Evolutionary conservation across 139 green algal genomes (phyloP), one percentile per base, ranked within the genome.

Genomic region (Coccomyxa sp.): DNA sequence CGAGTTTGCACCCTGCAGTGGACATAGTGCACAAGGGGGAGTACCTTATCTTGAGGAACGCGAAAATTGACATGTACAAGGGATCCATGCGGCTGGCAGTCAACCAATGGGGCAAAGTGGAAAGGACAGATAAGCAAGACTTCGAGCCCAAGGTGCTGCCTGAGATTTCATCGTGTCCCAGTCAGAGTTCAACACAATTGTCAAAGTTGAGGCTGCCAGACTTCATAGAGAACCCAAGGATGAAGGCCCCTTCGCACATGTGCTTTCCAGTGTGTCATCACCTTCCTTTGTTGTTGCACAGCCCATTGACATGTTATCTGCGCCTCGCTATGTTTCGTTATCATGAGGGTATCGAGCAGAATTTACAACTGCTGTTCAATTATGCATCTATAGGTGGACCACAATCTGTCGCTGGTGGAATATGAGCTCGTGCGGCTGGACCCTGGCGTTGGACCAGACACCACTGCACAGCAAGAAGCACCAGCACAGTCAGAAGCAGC

Each of bases 41-140:
- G 0, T 95, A 90, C 67, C 30, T 98, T 9, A 91, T 83, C 0
- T 86, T 98, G 63, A 85, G 87, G 51, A 95, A 96, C 83, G 95
- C 96, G 17, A 96, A 96, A 83, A 90, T 98, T 15, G 95, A 98
- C 79, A 98, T 98, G 92, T 97, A 91, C 81, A 91, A 90, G 17
- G 93, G 94, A 13, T 95, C 90, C 25, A 97, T 98, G 95, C 90
- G 96, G 17, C 85, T 98, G 27, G 90, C 84, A 14, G 92, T 98
- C 15, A 90, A 96, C 80, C 86, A 95, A 84, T 91, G 81, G 75
- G 94, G 95, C 28, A 90, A 90, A 32, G 85, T 98, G 17, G 92
- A 96, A 82, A 79, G 82, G 0, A 85, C 83, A 4, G 86, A 85
- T n/a, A 88, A 81, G 18, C 27, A 77, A 1, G 83, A 76, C 81